phyloP scores from a whole-genome alignment of 495 filamentous ascomycete species.

The Choiromyces venosus region DNA sequence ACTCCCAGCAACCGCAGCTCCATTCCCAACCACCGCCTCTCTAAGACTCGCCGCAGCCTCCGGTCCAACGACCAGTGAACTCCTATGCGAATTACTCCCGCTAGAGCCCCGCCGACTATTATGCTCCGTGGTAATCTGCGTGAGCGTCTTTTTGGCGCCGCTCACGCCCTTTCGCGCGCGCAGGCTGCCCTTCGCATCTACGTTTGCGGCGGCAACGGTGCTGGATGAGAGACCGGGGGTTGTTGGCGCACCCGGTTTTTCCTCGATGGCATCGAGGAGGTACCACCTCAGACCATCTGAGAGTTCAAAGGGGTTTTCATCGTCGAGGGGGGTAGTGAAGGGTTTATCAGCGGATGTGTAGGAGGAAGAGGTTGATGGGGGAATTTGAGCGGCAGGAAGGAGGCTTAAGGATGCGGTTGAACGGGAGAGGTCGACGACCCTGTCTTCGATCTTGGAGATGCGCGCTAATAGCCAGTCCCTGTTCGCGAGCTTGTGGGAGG shows the following conservation, averaged over 20 bases:
- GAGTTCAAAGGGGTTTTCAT: conserved; percentile 96
- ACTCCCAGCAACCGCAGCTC: not conserved
- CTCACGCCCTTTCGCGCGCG: conserved; percentile 37
- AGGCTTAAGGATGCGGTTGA: conserved; percentile 53
- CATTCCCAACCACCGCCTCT: conserved; percentile 9
- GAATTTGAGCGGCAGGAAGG: conserved; percentile 44
- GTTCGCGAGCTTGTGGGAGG: conserved; percentile 70
- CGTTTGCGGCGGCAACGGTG: conserved; percentile 81
- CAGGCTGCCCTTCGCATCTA: conserved; percentile 65
- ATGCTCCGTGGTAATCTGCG: conserved; percentile 34
- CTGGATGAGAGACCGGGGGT: conserved; percentile 83
- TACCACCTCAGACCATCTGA: conserved; percentile 96
- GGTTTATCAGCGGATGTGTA: not conserved
- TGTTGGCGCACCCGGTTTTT: conserved; percentile 88
- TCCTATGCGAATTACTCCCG: conserved; percentile 25
- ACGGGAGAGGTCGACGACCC: conserved; percentile 86
- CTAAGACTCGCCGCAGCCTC: conserved; percentile 18
- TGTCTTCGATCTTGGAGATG: conserved; percentile 85
- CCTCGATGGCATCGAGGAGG: conserved; percentile 84
- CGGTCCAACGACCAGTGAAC: conserved; percentile 17
- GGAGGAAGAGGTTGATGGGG: conserved; percentile 9
- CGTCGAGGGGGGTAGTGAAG: conserved; percentile 55
- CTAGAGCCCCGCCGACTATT: conserved; percentile 27
- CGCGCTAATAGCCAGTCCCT: conserved; percentile 93
- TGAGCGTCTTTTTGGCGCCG: conserved; percentile 40